Percentiles rank a stretch among this genome's conserved stretches.
These are phyloP conservation scores for Leishmania aethiopica DNA, from an alignment of 208 protist species.

Conservation along the genomic window DNA sequence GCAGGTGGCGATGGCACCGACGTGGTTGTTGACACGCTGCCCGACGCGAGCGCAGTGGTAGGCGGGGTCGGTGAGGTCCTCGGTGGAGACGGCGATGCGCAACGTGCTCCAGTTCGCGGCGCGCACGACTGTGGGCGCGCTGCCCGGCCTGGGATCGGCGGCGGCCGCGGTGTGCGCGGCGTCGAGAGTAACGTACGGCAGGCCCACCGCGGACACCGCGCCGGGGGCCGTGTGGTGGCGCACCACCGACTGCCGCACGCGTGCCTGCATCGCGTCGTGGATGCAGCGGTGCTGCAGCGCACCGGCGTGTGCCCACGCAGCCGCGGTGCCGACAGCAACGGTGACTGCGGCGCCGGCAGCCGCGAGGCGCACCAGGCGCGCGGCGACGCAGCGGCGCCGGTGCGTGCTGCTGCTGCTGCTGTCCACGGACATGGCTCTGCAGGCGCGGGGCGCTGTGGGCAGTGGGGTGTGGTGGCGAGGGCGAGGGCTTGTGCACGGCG, in stretches of 20 bases:
- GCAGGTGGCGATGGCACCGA: conserved; percentile 29
- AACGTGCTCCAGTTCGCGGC: conserved; percentile 30
- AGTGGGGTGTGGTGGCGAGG: too few species aligned
- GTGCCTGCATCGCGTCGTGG: conserved; percentile 16
- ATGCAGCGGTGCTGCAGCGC: conserved; percentile 9
- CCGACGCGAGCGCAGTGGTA: conserved; percentile 46
- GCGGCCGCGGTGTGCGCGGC: too few species aligned
- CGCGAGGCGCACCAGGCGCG: conserved; percentile 26
- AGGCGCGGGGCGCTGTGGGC: neutral
- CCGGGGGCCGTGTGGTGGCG: neutral
- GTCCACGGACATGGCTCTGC: neutral
- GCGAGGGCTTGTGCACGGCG: too few species aligned
- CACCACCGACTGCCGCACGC: conserved; percentile 27
- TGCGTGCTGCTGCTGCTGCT: conserved; percentile 22
- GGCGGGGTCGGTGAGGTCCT: conserved; percentile 35
- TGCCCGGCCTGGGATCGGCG: neutral
- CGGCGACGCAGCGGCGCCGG: conserved; percentile 1
- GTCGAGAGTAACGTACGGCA: conserved; percentile 7
- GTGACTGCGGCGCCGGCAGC: conserved; percentile 8
- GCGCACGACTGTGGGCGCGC: neutral
- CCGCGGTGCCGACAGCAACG: neutral
- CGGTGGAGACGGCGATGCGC: conserved; percentile 40
- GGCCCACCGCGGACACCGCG: neutral
- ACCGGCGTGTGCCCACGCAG: conserved; percentile 1
- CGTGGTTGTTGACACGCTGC: conserved; percentile 18